A percentile compares a stretch with the other conserved stretches of the same genome.
These are phyloP conservation scores for Aleurites moluccanus DNA, from an alignment of 441 rosid species.

Conservation along the genomic window DNA sequence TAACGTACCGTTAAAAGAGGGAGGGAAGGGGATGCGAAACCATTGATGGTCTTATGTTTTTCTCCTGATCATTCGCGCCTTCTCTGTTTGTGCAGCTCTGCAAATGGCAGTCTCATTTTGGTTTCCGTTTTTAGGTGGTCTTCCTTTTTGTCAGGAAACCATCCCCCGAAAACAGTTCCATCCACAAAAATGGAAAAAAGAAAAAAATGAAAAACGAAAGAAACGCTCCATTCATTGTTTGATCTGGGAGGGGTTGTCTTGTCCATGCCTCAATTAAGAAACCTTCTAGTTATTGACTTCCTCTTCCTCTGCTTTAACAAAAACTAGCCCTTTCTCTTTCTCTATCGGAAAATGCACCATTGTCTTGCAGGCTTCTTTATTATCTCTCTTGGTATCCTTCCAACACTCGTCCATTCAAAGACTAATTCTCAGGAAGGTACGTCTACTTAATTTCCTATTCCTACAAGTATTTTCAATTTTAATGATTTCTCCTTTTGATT, in stretches of 20 bases:
- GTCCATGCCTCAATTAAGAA: conserved; percentile 17
- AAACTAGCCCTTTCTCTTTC: neutral
- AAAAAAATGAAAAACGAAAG: neutral
- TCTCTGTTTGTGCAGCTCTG: neutral
- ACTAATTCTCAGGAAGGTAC: conserved; percentile 71
- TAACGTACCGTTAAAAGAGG: too few relatives aligned
- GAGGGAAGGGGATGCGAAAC: conserved; percentile 16
- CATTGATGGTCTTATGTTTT: conserved; percentile 24
- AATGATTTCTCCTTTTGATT: too few relatives aligned
- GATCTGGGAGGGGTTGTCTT: neutral
- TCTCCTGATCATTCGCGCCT: conserved; percentile 26
- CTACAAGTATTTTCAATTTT: too few relatives aligned
- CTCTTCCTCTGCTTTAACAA: conserved; percentile 14
- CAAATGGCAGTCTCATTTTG: conserved; percentile 3
- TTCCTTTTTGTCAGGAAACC: neutral
- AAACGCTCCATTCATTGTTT: neutral
- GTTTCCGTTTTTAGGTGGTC: conserved; percentile 15
- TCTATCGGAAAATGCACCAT: conserved; percentile 31
- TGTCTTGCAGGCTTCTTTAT: conserved; percentile 25
- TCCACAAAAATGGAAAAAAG: neutral
- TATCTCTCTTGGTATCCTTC: conserved; percentile 43
- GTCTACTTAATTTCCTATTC: neutral
- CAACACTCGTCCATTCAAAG: conserved; percentile 49
- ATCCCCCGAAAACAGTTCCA: neutral
- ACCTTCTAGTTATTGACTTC: neutral